These are phyloP conservation scores for Myxozyma lipomycoides DNA, from an alignment of 805 yeast species.

Conservation along the genomic window DNA sequence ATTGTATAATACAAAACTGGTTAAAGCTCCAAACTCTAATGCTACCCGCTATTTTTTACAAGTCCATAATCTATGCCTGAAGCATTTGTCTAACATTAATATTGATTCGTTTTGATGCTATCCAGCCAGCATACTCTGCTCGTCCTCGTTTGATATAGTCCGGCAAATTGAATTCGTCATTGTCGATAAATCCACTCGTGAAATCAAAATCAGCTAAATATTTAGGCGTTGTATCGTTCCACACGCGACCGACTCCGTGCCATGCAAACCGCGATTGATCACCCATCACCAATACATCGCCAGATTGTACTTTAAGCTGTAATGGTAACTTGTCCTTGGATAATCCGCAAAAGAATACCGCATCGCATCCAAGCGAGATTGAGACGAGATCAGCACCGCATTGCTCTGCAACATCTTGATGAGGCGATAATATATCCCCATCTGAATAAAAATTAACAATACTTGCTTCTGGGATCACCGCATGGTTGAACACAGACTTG, in stretches of 20 bases:
- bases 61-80: background rate
- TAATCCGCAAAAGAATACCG: constrained; percentile 34
- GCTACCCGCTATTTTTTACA: no score
- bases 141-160: constrained; percentile 7
- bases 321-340: constrained; percentile 33
- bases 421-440: constrained; percentile 44
- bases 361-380: constrained; percentile 41
- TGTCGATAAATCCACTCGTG: background rate
- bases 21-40: no score
- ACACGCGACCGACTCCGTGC: constrained; percentile 44
- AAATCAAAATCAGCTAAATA: constrained; percentile 25
- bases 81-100: constrained; percentile 43
- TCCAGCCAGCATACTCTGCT: constrained; percentile 34
- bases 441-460: constrained; percentile 44
- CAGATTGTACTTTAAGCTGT: constrained; percentile 39
- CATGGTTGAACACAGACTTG: background rate
- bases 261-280: constrained; percentile 41
- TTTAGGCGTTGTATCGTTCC: constrained; percentile 37
- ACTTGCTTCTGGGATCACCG: constrained; percentile 40
- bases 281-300: constrained; percentile 44
- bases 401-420: constrained; percentile 44
- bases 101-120: constrained; percentile 39
- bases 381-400: constrained; percentile 39
- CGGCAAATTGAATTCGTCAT: constrained; percentile 6
- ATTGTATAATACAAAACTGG: background rate